Evolutionary conservation across 2,329 filamentous ascomycete species (phyloP).

Genomic region (Aureobasidium mangrovei): DNA sequence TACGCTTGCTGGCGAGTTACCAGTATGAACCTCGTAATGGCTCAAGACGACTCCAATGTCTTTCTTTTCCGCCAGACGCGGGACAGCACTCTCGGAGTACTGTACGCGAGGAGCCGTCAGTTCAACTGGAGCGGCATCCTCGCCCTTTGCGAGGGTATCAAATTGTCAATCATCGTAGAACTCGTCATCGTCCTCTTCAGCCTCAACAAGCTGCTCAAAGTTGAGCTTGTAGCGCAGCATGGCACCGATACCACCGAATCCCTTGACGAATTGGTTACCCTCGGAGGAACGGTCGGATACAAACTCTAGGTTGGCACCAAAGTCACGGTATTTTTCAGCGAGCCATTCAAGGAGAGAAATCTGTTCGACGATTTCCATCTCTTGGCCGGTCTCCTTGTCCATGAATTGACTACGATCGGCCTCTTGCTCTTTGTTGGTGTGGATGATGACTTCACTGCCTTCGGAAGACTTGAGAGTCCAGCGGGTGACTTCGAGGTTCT

Average conservation of each 20-base stretch:
- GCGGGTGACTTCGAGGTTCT: constrained; percentile 91
- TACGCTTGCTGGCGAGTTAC: constrained; percentile 13
- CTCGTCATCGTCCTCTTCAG: constrained; percentile 65
- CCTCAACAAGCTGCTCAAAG: constrained; percentile 95
- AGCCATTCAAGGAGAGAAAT: constrained; percentile 98
- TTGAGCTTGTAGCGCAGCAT: constrained; percentile 99
- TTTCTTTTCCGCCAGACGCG: constrained; percentile 13
- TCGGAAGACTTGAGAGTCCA: constrained; percentile 77
- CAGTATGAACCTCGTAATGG: constrained; percentile 10
- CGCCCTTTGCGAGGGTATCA: constrained; percentile 65
- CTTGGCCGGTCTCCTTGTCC: constrained; percentile 90
- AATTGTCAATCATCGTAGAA: constrained; percentile 62
- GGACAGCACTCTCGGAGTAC: constrained; percentile 20
- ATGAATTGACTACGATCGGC: constrained; percentile 73
- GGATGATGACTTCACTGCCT: constrained; percentile 64
- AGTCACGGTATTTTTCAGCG: constrained; percentile 96
- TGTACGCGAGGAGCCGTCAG: constrained; percentile 46
- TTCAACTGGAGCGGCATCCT: constrained; percentile 64
- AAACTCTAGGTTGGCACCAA: constrained; percentile 90
- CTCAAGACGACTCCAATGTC: constrained; percentile 10
- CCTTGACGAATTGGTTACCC: constrained; percentile 99
- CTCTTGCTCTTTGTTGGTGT: constrained; percentile 84
- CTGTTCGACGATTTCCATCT: constrained; percentile 89
- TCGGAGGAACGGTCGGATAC: constrained; percentile 96
- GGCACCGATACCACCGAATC: constrained; percentile 95